Base-by-base conservation (phyloP, 169 alveolate species). In the Cryptosporidium parvum region DNA sequence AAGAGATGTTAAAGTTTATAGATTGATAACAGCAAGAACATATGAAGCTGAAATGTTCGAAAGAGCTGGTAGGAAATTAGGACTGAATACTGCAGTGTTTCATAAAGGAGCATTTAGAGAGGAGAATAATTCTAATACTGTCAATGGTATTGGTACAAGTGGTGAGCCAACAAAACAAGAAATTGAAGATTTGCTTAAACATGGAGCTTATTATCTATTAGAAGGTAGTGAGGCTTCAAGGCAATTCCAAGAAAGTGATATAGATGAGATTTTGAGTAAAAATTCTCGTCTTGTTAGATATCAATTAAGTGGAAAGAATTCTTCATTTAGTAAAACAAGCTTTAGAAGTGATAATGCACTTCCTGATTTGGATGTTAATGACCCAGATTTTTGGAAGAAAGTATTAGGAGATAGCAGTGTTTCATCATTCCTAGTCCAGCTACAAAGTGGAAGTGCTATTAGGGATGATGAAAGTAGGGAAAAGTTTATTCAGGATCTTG, bases 31-130 rank as follows among this genome's bases (percentile, higher is more conserved):
- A 33, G 96, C 94, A 48, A 94, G 96, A 52, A 96, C 99, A 51
- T 96, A 96, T 65, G 99, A 97, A 91, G 97, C 96, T 42, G 93
- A 96, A 85, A 97, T 97, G 97, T 96, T 97, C 45, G 98, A 97
- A 85, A 93, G 98, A 67, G 98, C 98, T 6, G 92, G 97, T 18
- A 94, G 94, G 75, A 96, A 97, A 80, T 92, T 97, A 51, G 98
- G 97, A 48, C 93, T 97, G 75, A 98, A 97, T 86, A 93, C 96
- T 37, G 97, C 98, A 52, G 96, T 97, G 33, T 95, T 97, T 86
- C 94, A 94, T 56, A 94, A 94, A 84, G 99, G 96, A 26, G 97
- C 94, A 53, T 95, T 93, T 72, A 91, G 91, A 35, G 86, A 68
- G n/a, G 92, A 58, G 39, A 71, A 65, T 56, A 62, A 68, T 69